These are phyloP conservation scores for Linum tenue DNA, from an alignment of 345 rosid genomes.

Conservation along the genomic window DNA sequence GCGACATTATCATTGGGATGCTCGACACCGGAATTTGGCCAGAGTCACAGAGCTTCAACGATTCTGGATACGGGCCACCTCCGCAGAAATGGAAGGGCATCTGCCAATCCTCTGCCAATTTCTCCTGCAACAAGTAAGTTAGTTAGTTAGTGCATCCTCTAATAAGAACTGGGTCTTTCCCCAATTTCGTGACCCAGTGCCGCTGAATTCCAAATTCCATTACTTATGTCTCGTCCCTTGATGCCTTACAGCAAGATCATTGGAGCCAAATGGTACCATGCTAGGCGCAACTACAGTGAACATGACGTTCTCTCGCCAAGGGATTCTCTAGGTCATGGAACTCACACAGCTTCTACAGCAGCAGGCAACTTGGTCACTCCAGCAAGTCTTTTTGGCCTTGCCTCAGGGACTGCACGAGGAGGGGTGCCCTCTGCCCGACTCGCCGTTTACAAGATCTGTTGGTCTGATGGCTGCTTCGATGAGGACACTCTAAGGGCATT, in stretches of 20 bases:
- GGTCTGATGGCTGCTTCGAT: not conserved
- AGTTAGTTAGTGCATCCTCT: no score
- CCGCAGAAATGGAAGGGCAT: conserved; percentile 3
- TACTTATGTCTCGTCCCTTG: no score
- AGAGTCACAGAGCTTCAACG: conserved; percentile 8
- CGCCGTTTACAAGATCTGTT: conserved; percentile 8
- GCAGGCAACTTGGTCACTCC: not conserved
- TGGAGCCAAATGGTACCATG: conserved; percentile 4
- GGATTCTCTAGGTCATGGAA: conserved; percentile 13
- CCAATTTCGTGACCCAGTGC: not conserved
- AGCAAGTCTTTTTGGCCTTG: conserved; percentile 12
- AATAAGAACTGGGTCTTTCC: not conserved
- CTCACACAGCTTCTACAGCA: conserved; percentile 17
- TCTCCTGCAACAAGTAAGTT: conserved; percentile 16
- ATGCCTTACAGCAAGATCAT: conserved; percentile 5
- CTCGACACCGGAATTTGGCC: not conserved
- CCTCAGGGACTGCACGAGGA: conserved; percentile 10
- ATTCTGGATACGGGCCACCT: not conserved
- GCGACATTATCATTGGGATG: conserved; percentile 3
- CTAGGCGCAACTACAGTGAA: not conserved
- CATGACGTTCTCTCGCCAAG: not conserved
- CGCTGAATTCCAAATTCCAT: not conserved
- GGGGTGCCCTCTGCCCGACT: conserved; percentile 14
- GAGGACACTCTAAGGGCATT: conserved; percentile 2
- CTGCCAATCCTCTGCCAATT: not conserved